Evolutionary conservation across 805 yeast genomes (phyloP).

Genomic region (Yarrowia sp.): DNA sequence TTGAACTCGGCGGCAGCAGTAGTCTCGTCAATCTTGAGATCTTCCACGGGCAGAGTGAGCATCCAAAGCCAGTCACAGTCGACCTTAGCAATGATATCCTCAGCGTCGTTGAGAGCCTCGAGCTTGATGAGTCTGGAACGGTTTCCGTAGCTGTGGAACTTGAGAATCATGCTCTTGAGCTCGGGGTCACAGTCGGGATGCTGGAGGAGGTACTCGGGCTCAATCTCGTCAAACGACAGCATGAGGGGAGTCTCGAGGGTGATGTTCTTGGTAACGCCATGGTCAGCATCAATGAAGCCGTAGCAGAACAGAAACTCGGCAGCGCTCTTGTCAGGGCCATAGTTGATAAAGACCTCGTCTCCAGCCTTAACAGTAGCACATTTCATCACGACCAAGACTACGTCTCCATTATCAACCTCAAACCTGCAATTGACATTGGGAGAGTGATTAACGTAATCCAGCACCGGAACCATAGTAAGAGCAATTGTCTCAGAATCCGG

Average conservation of each 20-base stretch:
- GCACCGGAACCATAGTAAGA: slow-evolving; percentile 52
- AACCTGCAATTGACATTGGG: slow-evolving; percentile 39
- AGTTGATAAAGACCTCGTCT: slow-evolving; percentile 40
- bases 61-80: slow-evolving; percentile 26
- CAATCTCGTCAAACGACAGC: slow-evolving; percentile 5
- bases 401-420: slow-evolving; percentile 37
- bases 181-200: slow-evolving; percentile 18
- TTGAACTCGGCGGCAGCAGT: slow-evolving; percentile 11
- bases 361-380: slow-evolving; percentile 16
- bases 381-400: slow-evolving; percentile 27
- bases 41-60: slow-evolving; percentile 17
- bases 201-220: background rate
- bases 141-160: slow-evolving; percentile 20
- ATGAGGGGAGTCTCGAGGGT: background rate
- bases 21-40: slow-evolving; percentile 11
- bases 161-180: slow-evolving; percentile 22
- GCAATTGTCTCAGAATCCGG: slow-evolving; percentile 22
- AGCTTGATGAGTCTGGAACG: background rate
- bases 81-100: slow-evolving; percentile 12
- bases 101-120: background rate
- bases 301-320: slow-evolving; percentile 43
- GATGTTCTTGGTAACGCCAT: background rate
- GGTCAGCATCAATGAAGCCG: slow-evolving; percentile 38
- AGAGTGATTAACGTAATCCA: slow-evolving; percentile 54
- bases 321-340: slow-evolving; percentile 40